phyloP scores from a whole-genome alignment of 1,139 yeast genomes.

The Geotrichum carabidarum region DNA sequence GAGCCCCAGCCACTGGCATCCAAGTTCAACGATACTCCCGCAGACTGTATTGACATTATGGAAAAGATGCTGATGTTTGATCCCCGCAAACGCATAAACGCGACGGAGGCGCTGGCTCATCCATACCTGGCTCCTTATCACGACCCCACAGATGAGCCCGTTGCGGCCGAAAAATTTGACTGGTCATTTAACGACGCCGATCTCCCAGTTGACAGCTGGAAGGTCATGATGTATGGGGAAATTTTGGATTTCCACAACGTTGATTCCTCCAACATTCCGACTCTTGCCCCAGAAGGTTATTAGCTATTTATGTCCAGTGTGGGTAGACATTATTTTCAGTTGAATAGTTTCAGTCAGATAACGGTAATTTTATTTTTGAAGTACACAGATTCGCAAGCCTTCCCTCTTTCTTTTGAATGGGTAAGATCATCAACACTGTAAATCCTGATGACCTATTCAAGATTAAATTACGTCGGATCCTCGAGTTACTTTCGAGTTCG shows the following conservation, averaged over 20 bases:
- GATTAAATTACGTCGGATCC: too few relatives aligned
- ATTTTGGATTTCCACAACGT: conserved; percentile 90
- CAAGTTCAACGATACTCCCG: conserved; percentile 81
- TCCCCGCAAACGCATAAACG: conserved; percentile 89
- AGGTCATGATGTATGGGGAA: conserved; percentile 98
- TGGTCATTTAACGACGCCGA: conserved; percentile 99
- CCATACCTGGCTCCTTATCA: conserved; percentile 94
- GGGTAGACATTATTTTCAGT: too few relatives aligned
- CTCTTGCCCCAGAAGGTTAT: too few relatives aligned
- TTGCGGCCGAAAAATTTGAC: conserved; percentile 85
- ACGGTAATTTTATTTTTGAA: too few relatives aligned
- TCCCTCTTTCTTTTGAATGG: too few relatives aligned
- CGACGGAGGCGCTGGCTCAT: conserved; percentile 83
- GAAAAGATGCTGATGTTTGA: conserved; percentile 91
- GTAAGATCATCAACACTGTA: too few relatives aligned
- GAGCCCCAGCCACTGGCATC: conserved; percentile 85
- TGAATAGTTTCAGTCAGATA: too few relatives aligned
- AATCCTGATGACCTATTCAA: too few relatives aligned
- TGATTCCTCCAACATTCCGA: conserved; percentile 32
- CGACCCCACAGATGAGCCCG: conserved; percentile 96
- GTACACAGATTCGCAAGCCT: too few relatives aligned
- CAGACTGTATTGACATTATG: conserved; percentile 80
- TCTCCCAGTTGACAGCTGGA: conserved; percentile 96
- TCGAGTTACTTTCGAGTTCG: too few relatives aligned
- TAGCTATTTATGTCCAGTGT: too few relatives aligned